phyloP scores from a whole-genome alignment of 371 early-diverging fungal genomes.

The Phascolomyces articulosus region DNA sequence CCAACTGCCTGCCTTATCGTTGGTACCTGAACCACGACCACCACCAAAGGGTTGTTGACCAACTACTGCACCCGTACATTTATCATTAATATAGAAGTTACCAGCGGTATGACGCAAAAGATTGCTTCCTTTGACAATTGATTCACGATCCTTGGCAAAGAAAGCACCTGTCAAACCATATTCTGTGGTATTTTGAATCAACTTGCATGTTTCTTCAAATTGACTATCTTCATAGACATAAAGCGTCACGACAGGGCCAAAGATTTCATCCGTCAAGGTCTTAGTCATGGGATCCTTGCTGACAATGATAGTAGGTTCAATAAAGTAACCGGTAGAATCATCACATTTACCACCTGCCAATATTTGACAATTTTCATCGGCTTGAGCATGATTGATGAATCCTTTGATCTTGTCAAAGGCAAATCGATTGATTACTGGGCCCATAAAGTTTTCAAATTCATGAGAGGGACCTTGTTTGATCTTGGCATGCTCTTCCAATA shows the following conservation, averaged over 20 bases:
- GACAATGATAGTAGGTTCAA: constrained; percentile 91
- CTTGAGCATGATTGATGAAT: constrained; percentile 81
- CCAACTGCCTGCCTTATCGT: constrained; percentile 95
- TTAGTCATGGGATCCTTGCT: constrained; percentile 85
- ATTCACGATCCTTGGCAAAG: constrained; percentile 90
- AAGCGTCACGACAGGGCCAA: constrained; percentile 95
- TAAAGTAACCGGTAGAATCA: constrained; percentile 88
- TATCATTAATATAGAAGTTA: constrained; percentile 99
- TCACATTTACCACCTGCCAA: constrained; percentile 85
- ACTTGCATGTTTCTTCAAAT: constrained; percentile 73
- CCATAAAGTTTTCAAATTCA: constrained; percentile 80
- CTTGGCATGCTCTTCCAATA: constrained; percentile 70
- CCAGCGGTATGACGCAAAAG: constrained; percentile 90
- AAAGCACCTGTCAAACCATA: constrained; percentile 93
- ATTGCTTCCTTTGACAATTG: constrained; percentile 75
- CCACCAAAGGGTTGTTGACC: constrained; percentile 99
- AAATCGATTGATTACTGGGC: constrained; percentile 87
- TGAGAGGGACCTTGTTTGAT: constrained; percentile 87
- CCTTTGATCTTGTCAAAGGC: constrained; percentile 93
- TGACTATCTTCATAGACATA: constrained; percentile 90
- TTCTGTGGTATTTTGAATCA: constrained; percentile 79
- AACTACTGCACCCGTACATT: constrained; percentile 97
- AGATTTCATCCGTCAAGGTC: constrained; percentile 95
- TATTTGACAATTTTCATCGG: constrained; percentile 67
- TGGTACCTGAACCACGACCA: constrained; percentile 93